Evolutionary conservation across 495 filamentous ascomycete genomes (phyloP).

Genomic region (Cercophora scortea): DNA sequence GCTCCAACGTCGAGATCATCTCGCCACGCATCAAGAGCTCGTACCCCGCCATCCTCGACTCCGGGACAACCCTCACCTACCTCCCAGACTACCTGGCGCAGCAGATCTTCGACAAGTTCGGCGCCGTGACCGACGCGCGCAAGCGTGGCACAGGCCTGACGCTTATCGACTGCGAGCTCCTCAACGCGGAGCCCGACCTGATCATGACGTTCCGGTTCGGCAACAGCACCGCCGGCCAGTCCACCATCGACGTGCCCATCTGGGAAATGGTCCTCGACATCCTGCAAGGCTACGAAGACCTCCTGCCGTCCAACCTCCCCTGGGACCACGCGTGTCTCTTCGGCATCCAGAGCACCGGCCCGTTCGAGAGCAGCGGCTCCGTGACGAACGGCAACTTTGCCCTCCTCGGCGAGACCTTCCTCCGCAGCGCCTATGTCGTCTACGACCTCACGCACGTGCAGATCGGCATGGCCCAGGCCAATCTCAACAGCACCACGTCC

Average conservation of each 20-base stretch:
- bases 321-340: slow-evolving; percentile 32
- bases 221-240: slow-evolving; percentile 23
- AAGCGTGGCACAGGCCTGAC: slow-evolving; percentile 33
- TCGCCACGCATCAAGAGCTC: slow-evolving; percentile 26
- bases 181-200: slow-evolving; percentile 49
- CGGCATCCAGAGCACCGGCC: slow-evolving; percentile 29
- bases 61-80: slow-evolving; percentile 75
- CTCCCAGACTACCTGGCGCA: slow-evolving; percentile 57
- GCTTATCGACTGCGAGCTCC: slow-evolving; percentile 39
- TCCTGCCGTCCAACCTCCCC: slow-evolving; percentile 16
- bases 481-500: slow-evolving; percentile 61
- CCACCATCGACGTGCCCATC: slow-evolving; percentile 58
- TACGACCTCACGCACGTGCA: slow-evolving; percentile 81
- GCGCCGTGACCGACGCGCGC: slow-evolving; percentile 36
- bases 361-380: slow-evolving; percentile 10
- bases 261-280: slow-evolving; percentile 66
- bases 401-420: slow-evolving; percentile 76
- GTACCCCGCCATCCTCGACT: slow-evolving; percentile 67
- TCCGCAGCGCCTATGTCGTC: slow-evolving; percentile 88
- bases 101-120: slow-evolving; percentile 50
- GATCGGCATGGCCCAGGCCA: slow-evolving; percentile 79
- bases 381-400: slow-evolving; percentile 17
- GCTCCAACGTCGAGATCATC: slow-evolving; percentile 25
- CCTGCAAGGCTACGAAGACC: slow-evolving; percentile 20
- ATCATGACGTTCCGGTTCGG: slow-evolving; percentile 56